Evolutionary conservation across 352 stramenopile genomes (phyloP).

Genomic region (Globisporangium yorkense): DNA sequence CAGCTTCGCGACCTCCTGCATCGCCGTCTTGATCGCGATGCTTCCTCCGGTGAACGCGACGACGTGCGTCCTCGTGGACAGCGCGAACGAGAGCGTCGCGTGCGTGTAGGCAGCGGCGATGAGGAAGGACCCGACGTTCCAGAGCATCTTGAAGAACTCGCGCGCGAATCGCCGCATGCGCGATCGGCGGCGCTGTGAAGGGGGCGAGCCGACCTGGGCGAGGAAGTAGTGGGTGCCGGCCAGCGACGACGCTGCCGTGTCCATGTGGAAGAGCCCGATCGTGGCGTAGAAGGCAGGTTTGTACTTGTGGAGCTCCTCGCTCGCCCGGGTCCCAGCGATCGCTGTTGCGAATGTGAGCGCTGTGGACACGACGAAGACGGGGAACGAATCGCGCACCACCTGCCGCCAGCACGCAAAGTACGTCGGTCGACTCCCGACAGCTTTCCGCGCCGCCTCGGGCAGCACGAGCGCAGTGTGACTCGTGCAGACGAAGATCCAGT

Average conservation of each 20-base stretch:
- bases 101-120: slow-evolving; percentile 1
- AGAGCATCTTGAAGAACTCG: not conserved
- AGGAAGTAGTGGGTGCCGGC: slow-evolving; percentile 3
- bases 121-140: not conserved
- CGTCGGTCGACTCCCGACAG: not conserved
- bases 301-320: not conserved
- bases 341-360: not conserved
- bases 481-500: slow-evolving; percentile 7
- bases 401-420: slow-evolving; percentile 1
- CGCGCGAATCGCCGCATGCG: not conserved
- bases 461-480: slow-evolving; percentile 7
- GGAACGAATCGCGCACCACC: not conserved
- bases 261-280: not conserved
- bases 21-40: not conserved
- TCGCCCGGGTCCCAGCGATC: not conserved
- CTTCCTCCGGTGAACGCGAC: not conserved
- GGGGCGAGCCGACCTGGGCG: not conserved
- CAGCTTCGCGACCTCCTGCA: slow-evolving; percentile 26
- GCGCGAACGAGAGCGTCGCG: not conserved
- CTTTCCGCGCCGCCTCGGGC: not conserved
- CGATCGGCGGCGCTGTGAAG: not conserved
- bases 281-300: slow-evolving; percentile 3
- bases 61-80: not conserved
- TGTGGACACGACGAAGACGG: not conserved
- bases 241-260: slow-evolving; percentile 3